Evolutionary conservation across 768 basidiomycete species (phyloP), one percentile per base, ranked within the genome.

Genomic region (Nidularia pulvinata): DNA sequence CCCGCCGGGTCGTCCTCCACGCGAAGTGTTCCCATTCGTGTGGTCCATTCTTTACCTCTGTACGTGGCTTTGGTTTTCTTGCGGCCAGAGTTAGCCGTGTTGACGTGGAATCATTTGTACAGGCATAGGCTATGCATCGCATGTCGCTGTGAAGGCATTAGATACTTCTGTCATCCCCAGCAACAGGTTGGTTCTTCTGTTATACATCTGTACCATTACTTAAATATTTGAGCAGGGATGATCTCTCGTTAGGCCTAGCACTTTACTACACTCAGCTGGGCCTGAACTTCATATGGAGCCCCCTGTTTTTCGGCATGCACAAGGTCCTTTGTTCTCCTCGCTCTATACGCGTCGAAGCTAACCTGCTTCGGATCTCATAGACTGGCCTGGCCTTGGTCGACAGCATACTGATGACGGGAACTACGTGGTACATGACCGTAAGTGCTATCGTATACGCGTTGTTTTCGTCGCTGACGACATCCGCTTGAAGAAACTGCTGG

Each of bases 91-190:
- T 19, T 19, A 19, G 19, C 19, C 19, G 19, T 19, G 19, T 19
- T 19, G 19, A 19, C 19, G 19, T 19, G 19, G 19, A 19, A 19
- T 19, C 19, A 19, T 19, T 19, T 19, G 19, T 42, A 32, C 36
- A 77, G 78, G 75, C 6, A 86, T 88, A 84, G 88, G 88, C 19
- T 88, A 81, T 60, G 85, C 85, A 6, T 85, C 84, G 6, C 82
- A 88, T 64, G 62, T 88, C 30, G 79, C 84, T 3, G 80, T 81
- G 35, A 75, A 77, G 56, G 72, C 80, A 1, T 69, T 85, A 53
- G 85, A 86, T 59, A 58, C 54, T 10, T 65, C 79, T 7, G 59
- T 71, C 5, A 66, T 74, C 22, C 71, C 76, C 6, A 54, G 61
- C 4, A 71, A 67, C 49, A 74, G 75, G 83, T 85, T 65, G 57